Evolutionary conservation across 202 grass and related monocot species (phyloP), one percentile per base, ranked within the genome.

Genomic region (Panicum hallii): DNA sequence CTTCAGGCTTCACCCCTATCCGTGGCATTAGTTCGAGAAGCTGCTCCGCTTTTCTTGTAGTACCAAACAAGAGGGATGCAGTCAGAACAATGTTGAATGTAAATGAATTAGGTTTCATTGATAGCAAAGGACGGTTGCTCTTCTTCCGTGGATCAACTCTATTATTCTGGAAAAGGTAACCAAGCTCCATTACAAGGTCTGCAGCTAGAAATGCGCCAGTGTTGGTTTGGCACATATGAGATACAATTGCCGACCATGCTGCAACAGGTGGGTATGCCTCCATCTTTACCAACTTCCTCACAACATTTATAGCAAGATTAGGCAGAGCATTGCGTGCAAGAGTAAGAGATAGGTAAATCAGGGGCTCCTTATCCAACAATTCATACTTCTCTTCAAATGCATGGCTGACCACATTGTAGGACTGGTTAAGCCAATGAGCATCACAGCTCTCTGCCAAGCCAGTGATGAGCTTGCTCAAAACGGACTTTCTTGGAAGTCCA

Each of bases 111-210:
- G 95, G 95, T 53, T 93, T 98, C 93, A 95, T 90, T 45, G 81
- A 81, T 32, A 95, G 77, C 77, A 98, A 67, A 1, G 83, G 78
- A 46, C 81, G 90, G 70, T 92, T 98, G 78, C 54, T 95, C 77
- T 90, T 90, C 79, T 90, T 98, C 63, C 95, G 68, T 40, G 85
- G 91, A 74, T 98, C 93, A 81, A 92, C 85, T 69, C 89, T 86
- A 45, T 98, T 98, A 53, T 95, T 83, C 71, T 93, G 87, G 78
- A 92, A 94, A 87, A 98, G 87, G 73, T 86, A 92, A 9, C 83
- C 89, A 79, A 95, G 90, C 81, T 98, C 96, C 81, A 92, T 89
- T 72, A 95, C 86, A 17, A 98, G 87, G 78, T 98, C 93, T 52
- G 74, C 74, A 80, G 87, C 91, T 42, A 95, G 89, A 49, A 92